These are phyloP conservation scores for Testicularia cyperi DNA, from an alignment of 1,284 basidiomycete genomes.

Conservation along the genomic window DNA sequence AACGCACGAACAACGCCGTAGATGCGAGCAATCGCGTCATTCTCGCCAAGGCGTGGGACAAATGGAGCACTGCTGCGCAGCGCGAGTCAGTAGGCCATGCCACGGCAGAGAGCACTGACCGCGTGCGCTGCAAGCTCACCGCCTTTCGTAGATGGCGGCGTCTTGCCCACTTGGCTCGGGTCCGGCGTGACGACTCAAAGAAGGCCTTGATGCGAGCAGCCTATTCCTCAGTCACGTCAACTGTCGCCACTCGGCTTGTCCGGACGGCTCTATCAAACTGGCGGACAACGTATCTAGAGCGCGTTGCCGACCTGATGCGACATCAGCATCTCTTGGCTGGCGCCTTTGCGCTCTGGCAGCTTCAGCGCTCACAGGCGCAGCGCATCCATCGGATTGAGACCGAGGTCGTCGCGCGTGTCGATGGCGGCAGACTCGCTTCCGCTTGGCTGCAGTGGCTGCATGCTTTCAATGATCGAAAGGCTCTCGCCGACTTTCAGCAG, in stretches of 20 bases:
- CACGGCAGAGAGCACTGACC: slow-evolving; percentile 17
- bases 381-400: slow-evolving; percentile 14
- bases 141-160: slow-evolving; percentile 36
- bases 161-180: neutral
- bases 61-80: slow-evolving; percentile 6
- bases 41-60: slow-evolving; percentile 18
- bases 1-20: slow-evolving; percentile 9
- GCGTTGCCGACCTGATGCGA: slow-evolving; percentile 17
- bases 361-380: slow-evolving; percentile 9
- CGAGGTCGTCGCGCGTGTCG: slow-evolving; percentile 1
- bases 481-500: slow-evolving; percentile 6
- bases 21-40: slow-evolving; percentile 15
- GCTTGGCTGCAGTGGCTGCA: slow-evolving; percentile 20
- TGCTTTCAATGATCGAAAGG: slow-evolving; percentile 3
- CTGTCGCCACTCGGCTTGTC: slow-evolving; percentile 6
- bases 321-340: slow-evolving; percentile 27
- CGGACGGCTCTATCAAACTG: slow-evolving; percentile 9
- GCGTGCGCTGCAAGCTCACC: slow-evolving; percentile 33
- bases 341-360: slow-evolving; percentile 37
- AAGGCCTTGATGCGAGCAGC: slow-evolving; percentile 24
- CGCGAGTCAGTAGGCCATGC: neutral
- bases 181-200: slow-evolving; percentile 23
- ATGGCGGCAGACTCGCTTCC: slow-evolving; percentile 1
- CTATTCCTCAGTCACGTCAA: slow-evolving; percentile 10
- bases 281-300: slow-evolving; percentile 3